phyloP scores from a whole-genome alignment of 2,329 filamentous ascomycete species.

The Dothistroma pini region DNA sequence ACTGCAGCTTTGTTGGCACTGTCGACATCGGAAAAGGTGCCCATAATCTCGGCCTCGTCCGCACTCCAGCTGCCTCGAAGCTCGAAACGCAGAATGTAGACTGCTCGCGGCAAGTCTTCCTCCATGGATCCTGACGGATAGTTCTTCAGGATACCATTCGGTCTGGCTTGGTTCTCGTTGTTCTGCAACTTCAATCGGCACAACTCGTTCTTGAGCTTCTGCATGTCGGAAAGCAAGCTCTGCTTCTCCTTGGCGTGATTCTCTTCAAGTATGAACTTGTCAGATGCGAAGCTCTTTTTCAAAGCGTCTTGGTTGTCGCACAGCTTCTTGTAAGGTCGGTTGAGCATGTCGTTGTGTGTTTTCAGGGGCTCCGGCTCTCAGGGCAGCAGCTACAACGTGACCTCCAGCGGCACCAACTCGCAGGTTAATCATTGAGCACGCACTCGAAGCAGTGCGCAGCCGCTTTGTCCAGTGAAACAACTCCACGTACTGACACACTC shows the following conservation, averaged over 20 bases:
- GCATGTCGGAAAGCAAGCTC: neutral
- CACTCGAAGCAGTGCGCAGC: constrained; percentile 19
- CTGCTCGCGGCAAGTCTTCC: neutral
- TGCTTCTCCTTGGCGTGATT: neutral
- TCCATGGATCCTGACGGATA: neutral
- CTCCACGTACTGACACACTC: constrained; percentile 4
- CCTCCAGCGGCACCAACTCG: constrained; percentile 57
- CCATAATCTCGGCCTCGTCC: neutral
- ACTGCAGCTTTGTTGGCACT: neutral
- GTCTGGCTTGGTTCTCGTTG: neutral
- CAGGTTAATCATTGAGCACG: constrained; percentile 40
- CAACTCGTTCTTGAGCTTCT: neutral
- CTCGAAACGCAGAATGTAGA: neutral
- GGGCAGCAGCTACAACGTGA: constrained; percentile 38
- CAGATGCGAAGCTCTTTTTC: neutral
- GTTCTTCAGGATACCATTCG: neutral
- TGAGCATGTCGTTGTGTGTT: neutral
- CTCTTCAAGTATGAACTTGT: neutral
- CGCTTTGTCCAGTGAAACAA: neutral
- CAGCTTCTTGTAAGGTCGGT: neutral
- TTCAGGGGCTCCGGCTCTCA: constrained; percentile 7
- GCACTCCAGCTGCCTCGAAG: neutral
- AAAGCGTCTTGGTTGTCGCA: neutral
- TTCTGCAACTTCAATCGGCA: neutral
- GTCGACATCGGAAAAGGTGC: neutral